Evolutionary conservation across 1,284 basidiomycete genomes (phyloP).

Genomic region (Cryptococcus sp.): DNA sequence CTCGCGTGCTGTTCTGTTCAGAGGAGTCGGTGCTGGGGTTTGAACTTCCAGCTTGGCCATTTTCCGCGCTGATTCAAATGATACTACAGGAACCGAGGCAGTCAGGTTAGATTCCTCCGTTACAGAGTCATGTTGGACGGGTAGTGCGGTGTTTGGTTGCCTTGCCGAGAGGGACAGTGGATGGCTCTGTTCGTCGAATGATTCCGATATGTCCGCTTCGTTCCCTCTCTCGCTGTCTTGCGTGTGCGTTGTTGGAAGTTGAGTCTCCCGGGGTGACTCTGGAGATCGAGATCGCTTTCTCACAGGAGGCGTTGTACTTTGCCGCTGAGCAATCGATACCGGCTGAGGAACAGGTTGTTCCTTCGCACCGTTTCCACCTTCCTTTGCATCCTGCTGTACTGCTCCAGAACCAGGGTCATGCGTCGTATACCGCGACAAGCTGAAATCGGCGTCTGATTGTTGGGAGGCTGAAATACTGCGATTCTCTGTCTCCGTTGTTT

Average conservation of each 20-base stretch:
- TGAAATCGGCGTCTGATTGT: no score
- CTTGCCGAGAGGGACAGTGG: not conserved
- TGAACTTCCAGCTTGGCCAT: not conserved
- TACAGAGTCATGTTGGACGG: not conserved
- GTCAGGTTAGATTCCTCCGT: not conserved
- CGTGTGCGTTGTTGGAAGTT: not conserved
- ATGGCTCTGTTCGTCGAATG: not conserved
- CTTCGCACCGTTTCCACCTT: not conserved
- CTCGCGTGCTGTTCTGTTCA: no score
- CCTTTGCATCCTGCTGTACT: not conserved
- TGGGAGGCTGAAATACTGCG: not conserved
- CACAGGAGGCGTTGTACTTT: not conserved
- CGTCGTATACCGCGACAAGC: not conserved
- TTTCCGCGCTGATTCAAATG: not conserved
- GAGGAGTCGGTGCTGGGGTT: not conserved
- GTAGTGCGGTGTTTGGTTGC: not conserved
- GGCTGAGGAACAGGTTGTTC: not conserved
- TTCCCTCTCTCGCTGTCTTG: slow-evolving; percentile 5
- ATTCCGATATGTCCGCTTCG: slow-evolving; percentile 5
- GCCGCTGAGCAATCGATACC: not conserved
- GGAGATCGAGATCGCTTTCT: not conserved
- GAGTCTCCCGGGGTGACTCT: not conserved
- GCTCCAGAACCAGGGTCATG: not conserved
- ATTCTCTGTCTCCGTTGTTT: not conserved
- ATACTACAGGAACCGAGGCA: no score